Evolutionary conservation across 139 green algal genomes (phyloP).

Genomic region (Marvania coccoides): DNA sequence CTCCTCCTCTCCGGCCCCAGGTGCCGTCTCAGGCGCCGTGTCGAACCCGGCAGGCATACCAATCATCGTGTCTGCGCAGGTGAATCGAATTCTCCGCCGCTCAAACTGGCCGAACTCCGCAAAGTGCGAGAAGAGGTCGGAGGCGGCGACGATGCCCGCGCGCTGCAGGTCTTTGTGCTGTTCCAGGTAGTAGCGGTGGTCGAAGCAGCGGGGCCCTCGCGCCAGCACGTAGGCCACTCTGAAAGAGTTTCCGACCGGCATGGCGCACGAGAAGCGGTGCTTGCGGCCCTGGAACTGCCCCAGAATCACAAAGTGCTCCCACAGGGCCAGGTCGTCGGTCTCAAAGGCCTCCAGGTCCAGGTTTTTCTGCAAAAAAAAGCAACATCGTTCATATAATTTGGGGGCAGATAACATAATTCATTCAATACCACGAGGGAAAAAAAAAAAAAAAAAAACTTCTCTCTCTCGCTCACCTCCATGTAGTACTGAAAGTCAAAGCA

Average conservation of each 20-base stretch:
- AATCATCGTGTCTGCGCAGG: conserved; percentile 5
- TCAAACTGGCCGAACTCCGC: conserved; percentile 33
- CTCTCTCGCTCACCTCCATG: conserved; percentile 5
- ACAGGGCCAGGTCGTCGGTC: conserved; percentile 23
- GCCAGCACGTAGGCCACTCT: conserved; percentile 7
- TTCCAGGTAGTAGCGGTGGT: conserved; percentile 23
- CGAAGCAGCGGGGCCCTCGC: conserved; percentile 25
- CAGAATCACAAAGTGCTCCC: conserved; percentile 59
- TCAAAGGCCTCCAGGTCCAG: conserved; percentile 4
- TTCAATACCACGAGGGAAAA: neutral
- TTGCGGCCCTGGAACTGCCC: conserved; percentile 62
- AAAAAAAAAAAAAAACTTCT: neutral
- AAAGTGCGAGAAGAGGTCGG: conserved; percentile 22
- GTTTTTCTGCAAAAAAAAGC: conserved; percentile 11
- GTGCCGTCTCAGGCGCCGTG: neutral
- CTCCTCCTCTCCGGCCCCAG: neutral
- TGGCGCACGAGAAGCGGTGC: conserved; percentile 26
- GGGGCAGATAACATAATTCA: too few species aligned
- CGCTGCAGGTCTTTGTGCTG: conserved; percentile 9
- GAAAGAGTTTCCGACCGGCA: conserved; percentile 25
- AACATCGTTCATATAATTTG: too few species aligned
- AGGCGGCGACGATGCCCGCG: conserved; percentile 6
- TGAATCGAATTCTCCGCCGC: conserved; percentile 9
- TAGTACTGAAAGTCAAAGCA: conserved; percentile 48
- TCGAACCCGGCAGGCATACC: neutral